Conservation (phyloP, 108 stramenopile species). For the Pseudonitzschia multiseries region DNA sequence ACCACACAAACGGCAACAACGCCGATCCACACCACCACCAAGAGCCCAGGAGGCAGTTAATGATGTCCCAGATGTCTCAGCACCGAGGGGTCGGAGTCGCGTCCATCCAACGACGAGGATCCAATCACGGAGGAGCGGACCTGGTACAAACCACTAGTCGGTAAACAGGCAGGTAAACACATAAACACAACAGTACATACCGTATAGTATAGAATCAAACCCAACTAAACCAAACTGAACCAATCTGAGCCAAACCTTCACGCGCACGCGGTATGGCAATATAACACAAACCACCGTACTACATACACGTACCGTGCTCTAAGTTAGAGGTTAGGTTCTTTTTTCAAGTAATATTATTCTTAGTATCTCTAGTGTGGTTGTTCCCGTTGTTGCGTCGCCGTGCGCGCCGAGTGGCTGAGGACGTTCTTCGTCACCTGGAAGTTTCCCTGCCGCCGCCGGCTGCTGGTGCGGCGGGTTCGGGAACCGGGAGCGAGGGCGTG, state of each 20-base stretch:
- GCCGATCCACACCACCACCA: not conserved
- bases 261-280: too few species aligned
- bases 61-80: slow-evolving; percentile 13
- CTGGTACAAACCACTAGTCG: not conserved
- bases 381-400: not conserved
- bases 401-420: not conserved
- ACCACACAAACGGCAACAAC: not conserved
- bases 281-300: too few species aligned
- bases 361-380: not conserved
- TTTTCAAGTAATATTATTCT: too few species aligned
- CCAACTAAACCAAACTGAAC: too few species aligned
- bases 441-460: slow-evolving; percentile 10
- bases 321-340: too few species aligned
- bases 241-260: too few species aligned
- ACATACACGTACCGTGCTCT: too few species aligned
- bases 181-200: too few species aligned
- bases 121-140: not conserved
- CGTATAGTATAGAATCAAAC: too few species aligned
- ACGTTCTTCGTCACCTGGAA: slow-evolving; percentile 28
- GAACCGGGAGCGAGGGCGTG: slow-evolving; percentile 4
- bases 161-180: too few species aligned
- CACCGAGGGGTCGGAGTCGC: slow-evolving; percentile 6
- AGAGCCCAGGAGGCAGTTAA: not conserved
- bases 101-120: not conserved
- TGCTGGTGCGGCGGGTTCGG: not conserved